phyloP scores from a whole-genome alignment of 2,329 filamentous ascomycete species.

The Chaetomium strumarium region DNA sequence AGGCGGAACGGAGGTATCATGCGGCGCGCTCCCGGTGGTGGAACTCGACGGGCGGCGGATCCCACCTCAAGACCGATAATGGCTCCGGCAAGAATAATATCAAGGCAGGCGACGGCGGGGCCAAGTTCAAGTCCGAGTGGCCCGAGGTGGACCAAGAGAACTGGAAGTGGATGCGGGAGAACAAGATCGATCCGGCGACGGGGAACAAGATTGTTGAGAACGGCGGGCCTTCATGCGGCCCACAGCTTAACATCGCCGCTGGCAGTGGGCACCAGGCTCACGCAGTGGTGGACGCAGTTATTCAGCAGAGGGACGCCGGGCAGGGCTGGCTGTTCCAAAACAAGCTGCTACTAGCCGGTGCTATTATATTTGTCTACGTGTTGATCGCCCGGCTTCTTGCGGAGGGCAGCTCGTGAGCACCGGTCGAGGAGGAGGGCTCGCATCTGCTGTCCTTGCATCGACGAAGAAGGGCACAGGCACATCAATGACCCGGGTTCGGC shows the following conservation, averaged over 20 bases:
- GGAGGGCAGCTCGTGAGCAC: conserved; percentile 28
- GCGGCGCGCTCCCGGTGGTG: conserved; percentile 83
- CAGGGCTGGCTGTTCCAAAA: conserved; percentile 77
- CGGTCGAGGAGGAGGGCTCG: not conserved
- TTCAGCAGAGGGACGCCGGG: conserved; percentile 70
- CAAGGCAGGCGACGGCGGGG: conserved; percentile 85
- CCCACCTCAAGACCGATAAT: conserved; percentile 49
- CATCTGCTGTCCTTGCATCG: not conserved
- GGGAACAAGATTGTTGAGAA: conserved; percentile 55
- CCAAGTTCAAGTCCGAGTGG: conserved; percentile 87
- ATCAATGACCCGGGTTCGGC: not conserved
- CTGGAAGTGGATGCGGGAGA: conserved; percentile 82
- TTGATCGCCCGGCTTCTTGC: conserved; percentile 70
- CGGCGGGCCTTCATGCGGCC: conserved; percentile 35
- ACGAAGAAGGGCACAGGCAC: not conserved
- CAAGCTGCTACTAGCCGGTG: conserved; percentile 67
- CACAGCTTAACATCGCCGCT: conserved; percentile 55
- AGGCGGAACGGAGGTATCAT: conserved; percentile 70
- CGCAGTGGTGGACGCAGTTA: conserved; percentile 71
- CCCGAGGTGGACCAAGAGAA: conserved; percentile 85
- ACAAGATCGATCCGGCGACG: conserved; percentile 70
- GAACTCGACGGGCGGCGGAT: conserved; percentile 90
- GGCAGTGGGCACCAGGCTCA: conserved; percentile 59
- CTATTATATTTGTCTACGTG: conserved; percentile 73
- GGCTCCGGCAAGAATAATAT: conserved; percentile 65